Percentiles rank a stretch among this genome's conserved stretches.
Evolutionary conservation across 225 moss, liverwort and hornwort species (phyloP).

Genomic region (Asterella californica): DNA sequence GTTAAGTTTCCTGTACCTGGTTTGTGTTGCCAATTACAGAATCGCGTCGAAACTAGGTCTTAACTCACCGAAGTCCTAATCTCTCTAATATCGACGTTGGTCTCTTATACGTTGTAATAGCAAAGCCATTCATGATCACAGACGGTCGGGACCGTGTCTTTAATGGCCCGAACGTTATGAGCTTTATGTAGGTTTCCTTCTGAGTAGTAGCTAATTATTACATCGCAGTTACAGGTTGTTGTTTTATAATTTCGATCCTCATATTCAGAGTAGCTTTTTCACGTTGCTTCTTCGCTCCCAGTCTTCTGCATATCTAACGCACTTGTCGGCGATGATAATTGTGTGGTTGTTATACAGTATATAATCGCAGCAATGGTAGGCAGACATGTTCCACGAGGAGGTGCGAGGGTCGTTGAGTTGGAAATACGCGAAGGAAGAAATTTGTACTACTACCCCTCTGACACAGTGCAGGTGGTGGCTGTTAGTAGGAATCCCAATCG

Average conservation of each 20-base stretch:
- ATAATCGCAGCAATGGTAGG: slow-evolving; percentile 91
- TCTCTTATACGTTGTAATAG: too few relatives aligned
- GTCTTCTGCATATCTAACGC: neutral
- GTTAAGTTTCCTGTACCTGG: too few relatives aligned
- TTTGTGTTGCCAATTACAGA: too few relatives aligned
- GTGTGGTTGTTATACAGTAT: slow-evolving; percentile 53
- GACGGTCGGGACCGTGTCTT: too few relatives aligned
- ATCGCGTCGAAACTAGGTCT: too few relatives aligned
- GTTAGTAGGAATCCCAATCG: slow-evolving; percentile 60
- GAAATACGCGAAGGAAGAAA: slow-evolving; percentile 91
- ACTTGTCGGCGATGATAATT: neutral
- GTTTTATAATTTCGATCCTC: neutral
- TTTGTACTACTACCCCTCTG: slow-evolving; percentile 90
- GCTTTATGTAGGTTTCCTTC: too few relatives aligned
- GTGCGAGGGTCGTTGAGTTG: slow-evolving; percentile 73
- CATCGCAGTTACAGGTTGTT: neutral
- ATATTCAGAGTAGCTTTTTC: neutral
- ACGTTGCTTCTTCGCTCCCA: neutral
- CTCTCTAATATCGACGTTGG: too few relatives aligned
- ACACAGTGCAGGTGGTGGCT: slow-evolving; percentile 82
- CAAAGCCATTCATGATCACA: too few relatives aligned
- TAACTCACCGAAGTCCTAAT: too few relatives aligned
- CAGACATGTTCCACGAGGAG: slow-evolving; percentile 87
- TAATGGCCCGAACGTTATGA: too few relatives aligned
- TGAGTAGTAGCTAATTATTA: too few relatives aligned